Evolutionary conservation across 176 grass and related monocot species (phyloP).

Genomic region (Thinopyrum elongatum): DNA sequence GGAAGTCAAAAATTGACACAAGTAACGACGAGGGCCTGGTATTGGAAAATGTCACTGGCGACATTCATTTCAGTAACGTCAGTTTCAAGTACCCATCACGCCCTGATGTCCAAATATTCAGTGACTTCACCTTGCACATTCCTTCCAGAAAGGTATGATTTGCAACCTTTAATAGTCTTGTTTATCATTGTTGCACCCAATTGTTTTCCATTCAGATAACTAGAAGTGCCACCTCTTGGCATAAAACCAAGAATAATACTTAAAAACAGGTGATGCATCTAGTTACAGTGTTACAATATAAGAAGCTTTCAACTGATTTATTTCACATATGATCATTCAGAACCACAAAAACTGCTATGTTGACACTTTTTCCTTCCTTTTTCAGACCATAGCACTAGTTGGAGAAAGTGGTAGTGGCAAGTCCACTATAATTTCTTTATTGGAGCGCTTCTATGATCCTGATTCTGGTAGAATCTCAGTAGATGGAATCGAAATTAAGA

Average conservation of each 20-base stretch:
- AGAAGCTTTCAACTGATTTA: conserved; percentile 10
- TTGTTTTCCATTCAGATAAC: not conserved
- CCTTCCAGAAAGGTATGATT: conserved; percentile 58
- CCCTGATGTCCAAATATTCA: conserved; percentile 60
- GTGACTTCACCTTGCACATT: conserved; percentile 50
- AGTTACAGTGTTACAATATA: conserved; percentile 2
- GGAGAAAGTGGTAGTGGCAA: conserved; percentile 82
- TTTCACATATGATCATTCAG: not conserved
- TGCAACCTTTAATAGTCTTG: not conserved
- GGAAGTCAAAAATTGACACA: conserved; percentile 58
- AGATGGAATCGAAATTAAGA: conserved; percentile 49
- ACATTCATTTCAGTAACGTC: conserved; percentile 53
- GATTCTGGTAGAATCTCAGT: conserved; percentile 60
- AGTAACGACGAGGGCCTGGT: conserved; percentile 26
- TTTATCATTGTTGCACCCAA: not conserved
- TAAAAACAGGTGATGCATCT: not conserved
- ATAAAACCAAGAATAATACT: not conserved
- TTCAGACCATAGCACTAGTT: conserved; percentile 67
- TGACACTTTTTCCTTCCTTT: conserved; percentile 23
- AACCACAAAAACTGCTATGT: conserved; percentile 4
- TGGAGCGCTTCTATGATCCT: conserved; percentile 69
- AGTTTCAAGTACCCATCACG: conserved; percentile 66
- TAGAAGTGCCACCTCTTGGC: not conserved
- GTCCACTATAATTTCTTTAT: conserved; percentile 66
- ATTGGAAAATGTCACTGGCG: conserved; percentile 40